Evolutionary conservation across 2,329 filamentous ascomycete species (phyloP), one percentile per base, ranked within the genome.

Genomic region (Aspergillus novofumigatus): DNA sequence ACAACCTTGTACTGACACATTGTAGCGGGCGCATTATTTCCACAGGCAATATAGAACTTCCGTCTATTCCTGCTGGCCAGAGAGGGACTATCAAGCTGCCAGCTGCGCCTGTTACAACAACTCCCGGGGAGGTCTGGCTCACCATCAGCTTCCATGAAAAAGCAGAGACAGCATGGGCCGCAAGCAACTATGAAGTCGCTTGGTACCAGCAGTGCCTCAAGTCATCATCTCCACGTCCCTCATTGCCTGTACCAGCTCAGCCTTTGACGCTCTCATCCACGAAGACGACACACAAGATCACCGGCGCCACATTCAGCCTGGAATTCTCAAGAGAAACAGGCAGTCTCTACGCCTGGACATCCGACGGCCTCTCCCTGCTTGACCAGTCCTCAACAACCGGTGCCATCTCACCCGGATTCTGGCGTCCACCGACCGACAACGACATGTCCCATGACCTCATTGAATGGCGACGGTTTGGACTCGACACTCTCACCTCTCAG

Each of bases 111-210:
- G 32, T 14, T 17, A n/a, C 23, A 20, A 6, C 17, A 3, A 28
- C 29, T 17, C 3, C n/a, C 5, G 77, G 3, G 83, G 32, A 38
- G 5, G 5, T 38, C 14, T 86, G 1, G 58, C 55, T 60, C 5
- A 60, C 55, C 2, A 42, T 60, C 3, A 50, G 44, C 3, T 60
- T 60, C 47, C 14, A 49, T 9, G 1, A 53, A 45, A 14, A 52
- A 44, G 10, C 25, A 88, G 32, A 38, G 14, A 38, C 53, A 84
- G 81, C 59, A 80, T 86, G 64, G 86, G 83, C 83, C 82, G 86
- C 65, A 85, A 83, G 83, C 21, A 55, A 55, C 32, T 51, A 49
- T 45, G 54, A 50, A 52, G 54, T 50, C 59, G 59, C 38, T 29
- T 61, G 51, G 48, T 62, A 21, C 61, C 63, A 50, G 45, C 55